Percentiles rank a stretch among this genome's conserved stretches.
Evolutionary conservation across 164 flowering plant genomes (phyloP).

Genomic region (Vitis labrusca): DNA sequence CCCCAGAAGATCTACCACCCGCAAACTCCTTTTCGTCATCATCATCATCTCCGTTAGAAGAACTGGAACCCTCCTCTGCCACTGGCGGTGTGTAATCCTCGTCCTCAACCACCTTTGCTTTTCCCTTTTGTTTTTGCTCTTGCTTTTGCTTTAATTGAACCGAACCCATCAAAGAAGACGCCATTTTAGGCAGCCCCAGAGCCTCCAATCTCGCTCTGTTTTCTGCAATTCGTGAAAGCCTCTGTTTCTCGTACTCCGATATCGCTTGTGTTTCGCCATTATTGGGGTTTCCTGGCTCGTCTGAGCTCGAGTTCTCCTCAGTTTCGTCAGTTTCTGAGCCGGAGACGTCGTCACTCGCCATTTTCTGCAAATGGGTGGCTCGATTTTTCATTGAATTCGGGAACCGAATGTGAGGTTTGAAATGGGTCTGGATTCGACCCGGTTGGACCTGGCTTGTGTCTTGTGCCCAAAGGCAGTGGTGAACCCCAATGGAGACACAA

Average conservation of each 20-base stretch:
- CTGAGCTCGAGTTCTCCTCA: slow-evolving; percentile 19
- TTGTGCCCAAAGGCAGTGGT: too few relatives aligned
- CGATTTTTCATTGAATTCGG: background rate
- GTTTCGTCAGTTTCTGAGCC: slow-evolving; percentile 30
- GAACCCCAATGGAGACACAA: too few relatives aligned
- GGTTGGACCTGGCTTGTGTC: background rate
- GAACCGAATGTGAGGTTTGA: background rate
- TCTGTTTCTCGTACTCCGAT: slow-evolving; percentile 73
- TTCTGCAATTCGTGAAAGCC: slow-evolving; percentile 56
- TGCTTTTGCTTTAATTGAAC: slow-evolving; percentile 15
- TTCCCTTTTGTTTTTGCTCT: slow-evolving; percentile 26
- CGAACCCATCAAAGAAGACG: slow-evolving; percentile 46
- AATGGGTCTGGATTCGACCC: background rate
- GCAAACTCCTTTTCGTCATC: slow-evolving; percentile 29
- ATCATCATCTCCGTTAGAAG: slow-evolving; percentile 37
- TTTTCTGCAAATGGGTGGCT: slow-evolving; percentile 2
- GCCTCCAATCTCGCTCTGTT: slow-evolving; percentile 72
- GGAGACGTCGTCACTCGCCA: slow-evolving; percentile 14
- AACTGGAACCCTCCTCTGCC: slow-evolving; percentile 28
- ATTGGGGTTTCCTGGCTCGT: slow-evolving; percentile 17
- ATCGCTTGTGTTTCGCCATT: slow-evolving; percentile 9
- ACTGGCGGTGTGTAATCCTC: slow-evolving; percentile 59
- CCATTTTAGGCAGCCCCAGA: slow-evolving; percentile 56
- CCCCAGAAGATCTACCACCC: slow-evolving; percentile 17
- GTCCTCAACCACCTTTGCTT: slow-evolving; percentile 32